Conservation (phyloP, 148 eudicot species). For the Fagopyrum homotropicum region DNA sequence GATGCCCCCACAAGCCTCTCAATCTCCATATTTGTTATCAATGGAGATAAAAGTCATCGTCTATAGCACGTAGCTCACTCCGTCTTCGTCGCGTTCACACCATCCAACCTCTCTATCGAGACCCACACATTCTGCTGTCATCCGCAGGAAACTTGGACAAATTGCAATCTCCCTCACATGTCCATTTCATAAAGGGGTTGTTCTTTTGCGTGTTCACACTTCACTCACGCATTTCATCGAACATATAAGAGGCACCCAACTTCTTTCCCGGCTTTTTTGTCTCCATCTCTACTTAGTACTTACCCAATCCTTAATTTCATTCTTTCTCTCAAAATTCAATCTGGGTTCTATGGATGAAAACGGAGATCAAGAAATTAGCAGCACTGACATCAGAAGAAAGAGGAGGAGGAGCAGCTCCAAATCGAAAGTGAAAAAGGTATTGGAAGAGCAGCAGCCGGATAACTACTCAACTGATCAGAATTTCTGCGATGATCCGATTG, state of each 20-base stretch:
- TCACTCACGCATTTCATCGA: slow-evolving; percentile 26
- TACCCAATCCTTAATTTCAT: neutral
- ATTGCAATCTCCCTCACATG: slow-evolving; percentile 4
- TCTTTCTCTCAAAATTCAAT: neutral
- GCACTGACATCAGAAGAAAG: slow-evolving; percentile 10
- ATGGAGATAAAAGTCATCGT: neutral
- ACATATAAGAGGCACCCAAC: slow-evolving; percentile 25
- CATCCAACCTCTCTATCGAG: neutral
- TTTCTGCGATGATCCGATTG: slow-evolving; percentile 23
- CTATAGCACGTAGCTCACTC: slow-evolving; percentile 7
- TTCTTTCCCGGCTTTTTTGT: slow-evolving; percentile 9
- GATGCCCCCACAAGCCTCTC: neutral
- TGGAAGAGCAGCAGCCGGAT: slow-evolving; percentile 53
- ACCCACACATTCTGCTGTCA: slow-evolving; percentile 11
- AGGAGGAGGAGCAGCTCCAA: slow-evolving; percentile 6
- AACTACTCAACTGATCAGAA: slow-evolving; percentile 27
- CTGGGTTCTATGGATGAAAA: neutral
- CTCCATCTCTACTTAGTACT: neutral
- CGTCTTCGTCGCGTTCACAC: slow-evolving; percentile 14
- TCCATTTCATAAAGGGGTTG: neutral
- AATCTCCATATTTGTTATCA: neutral
- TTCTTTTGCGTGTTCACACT: slow-evolving; percentile 31
- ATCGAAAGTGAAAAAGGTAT: slow-evolving; percentile 13
- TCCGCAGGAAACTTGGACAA: neutral
- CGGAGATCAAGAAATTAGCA: slow-evolving; percentile 9